These are phyloP conservation scores for Rhododendron henanense DNA, from an alignment of 148 eudicot species.

Conservation along the genomic window DNA sequence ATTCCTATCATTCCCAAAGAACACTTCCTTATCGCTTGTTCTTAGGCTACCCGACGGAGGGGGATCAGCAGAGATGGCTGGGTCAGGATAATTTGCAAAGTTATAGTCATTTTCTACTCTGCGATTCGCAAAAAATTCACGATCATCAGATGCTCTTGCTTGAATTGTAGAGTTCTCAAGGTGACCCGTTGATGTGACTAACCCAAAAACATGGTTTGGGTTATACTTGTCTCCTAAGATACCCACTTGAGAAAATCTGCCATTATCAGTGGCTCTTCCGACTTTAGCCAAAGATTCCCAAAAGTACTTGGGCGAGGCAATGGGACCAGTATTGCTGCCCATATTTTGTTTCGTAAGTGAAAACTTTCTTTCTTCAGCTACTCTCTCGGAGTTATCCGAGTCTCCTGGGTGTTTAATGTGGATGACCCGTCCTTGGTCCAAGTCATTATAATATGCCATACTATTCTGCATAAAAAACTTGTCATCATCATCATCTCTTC, in stretches of 20 bases:
- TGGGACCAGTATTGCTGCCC: slow-evolving; percentile 1
- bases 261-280: slow-evolving; percentile 8
- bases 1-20: background rate
- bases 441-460: background rate
- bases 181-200: background rate
- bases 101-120: slow-evolving; percentile 5
- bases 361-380: background rate
- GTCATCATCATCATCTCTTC: background rate
- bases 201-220: background rate
- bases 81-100: background rate
- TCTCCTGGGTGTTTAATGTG: background rate
- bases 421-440: background rate
- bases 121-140: background rate
- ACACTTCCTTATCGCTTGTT: background rate
- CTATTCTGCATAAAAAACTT: slow-evolving; percentile 4
- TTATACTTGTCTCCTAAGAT: slow-evolving; percentile 1
- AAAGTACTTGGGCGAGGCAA: background rate
- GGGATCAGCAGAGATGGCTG: background rate
- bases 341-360: background rate
- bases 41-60: background rate
- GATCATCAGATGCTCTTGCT: slow-evolving; percentile 16
- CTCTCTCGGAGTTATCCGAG: background rate
- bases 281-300: slow-evolving; percentile 10
- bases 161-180: slow-evolving; percentile 4
- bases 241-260: background rate